A percentile compares a stretch with the other conserved stretches of the same genome.
phyloP scores from a whole-genome alignment of 257 asterid species.

The Linaria vulgaris region DNA sequence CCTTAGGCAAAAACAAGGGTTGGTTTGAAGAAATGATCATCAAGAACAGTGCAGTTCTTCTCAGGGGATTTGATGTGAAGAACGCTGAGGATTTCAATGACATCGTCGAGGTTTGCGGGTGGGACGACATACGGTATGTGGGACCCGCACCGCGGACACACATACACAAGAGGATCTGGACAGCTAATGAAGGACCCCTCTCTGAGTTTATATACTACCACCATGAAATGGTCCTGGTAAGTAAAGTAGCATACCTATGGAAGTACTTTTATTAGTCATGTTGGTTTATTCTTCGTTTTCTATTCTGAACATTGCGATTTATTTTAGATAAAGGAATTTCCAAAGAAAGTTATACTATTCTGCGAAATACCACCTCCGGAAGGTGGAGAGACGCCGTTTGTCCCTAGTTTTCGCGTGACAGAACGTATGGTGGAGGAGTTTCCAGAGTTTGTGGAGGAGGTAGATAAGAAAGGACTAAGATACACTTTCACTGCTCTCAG shows the following conservation, averaged over 20 bases:
- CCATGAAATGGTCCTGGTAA: slow-evolving; percentile 85
- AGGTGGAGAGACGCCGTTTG: slow-evolving; percentile 85
- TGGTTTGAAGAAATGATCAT: slow-evolving; percentile 76
- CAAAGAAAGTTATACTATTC: slow-evolving; percentile 65
- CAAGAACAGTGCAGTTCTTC: slow-evolving; percentile 70
- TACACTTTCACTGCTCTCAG: slow-evolving; percentile 74
- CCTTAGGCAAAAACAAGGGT: slow-evolving; percentile 50
- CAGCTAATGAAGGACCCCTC: slow-evolving; percentile 85
- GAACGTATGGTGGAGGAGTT: slow-evolving; percentile 71
- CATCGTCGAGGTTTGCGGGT: slow-evolving; percentile 57
- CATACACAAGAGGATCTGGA: slow-evolving; percentile 71
- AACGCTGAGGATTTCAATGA: slow-evolving; percentile 69
- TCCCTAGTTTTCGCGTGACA: slow-evolving; percentile 74
- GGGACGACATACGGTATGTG: slow-evolving; percentile 83
- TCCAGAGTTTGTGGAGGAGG: slow-evolving; percentile 67
- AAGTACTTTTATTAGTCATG: no score
- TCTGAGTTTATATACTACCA: slow-evolving; percentile 80
- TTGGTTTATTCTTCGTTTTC: background rate
- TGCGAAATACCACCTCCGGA: slow-evolving; percentile 82
- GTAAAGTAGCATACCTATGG: slow-evolving; percentile 2
- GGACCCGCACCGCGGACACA: slow-evolving; percentile 90
- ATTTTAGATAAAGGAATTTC: slow-evolving; percentile 64
- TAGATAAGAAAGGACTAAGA: slow-evolving; percentile 64
- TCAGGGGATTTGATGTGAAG: slow-evolving; percentile 64
- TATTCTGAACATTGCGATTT: background rate